Evolutionary conservation across 1,284 basidiomycete genomes (phyloP).

Genomic region (Sporisorium sorghi): DNA sequence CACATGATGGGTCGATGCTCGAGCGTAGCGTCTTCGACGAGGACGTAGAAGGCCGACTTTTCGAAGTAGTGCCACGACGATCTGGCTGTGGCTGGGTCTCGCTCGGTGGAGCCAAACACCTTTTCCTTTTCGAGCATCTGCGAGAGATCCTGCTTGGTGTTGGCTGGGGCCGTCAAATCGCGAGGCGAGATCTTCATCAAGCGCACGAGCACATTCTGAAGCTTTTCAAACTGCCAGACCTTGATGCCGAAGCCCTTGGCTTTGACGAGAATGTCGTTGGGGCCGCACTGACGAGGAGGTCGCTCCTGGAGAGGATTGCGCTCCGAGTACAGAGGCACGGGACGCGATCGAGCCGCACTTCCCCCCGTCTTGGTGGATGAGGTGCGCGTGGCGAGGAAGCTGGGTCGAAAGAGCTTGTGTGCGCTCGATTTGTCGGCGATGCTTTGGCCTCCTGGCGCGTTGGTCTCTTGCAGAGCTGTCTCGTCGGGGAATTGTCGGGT

Average conservation of each 20-base stretch:
- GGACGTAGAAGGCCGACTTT: slow-evolving; percentile 80
- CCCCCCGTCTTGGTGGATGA: slow-evolving; percentile 21
- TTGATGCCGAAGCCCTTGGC: slow-evolving; percentile 84
- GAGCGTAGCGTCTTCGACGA: slow-evolving; percentile 89
- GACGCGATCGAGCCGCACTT: slow-evolving; percentile 28
- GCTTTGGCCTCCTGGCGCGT: slow-evolving; percentile 1
- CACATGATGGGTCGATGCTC: slow-evolving; percentile 75
- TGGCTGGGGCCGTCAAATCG: slow-evolving; percentile 23
- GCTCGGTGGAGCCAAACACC: slow-evolving; percentile 86
- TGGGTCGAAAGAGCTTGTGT: slow-evolving; percentile 48
- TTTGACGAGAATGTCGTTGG: slow-evolving; percentile 77
- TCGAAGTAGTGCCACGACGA: slow-evolving; percentile 91
- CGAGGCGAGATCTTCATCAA: slow-evolving; percentile 42
- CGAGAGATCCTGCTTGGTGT: slow-evolving; percentile 67
- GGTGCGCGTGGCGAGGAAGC: slow-evolving; percentile 37
- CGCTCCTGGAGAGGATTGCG: slow-evolving; percentile 68
- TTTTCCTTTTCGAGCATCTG: slow-evolving; percentile 86
- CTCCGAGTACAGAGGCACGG: slow-evolving; percentile 63
- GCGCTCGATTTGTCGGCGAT: slow-evolving; percentile 15
- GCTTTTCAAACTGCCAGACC: slow-evolving; percentile 80
- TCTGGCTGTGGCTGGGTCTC: slow-evolving; percentile 87
- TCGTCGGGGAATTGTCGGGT: slow-evolving; percentile 49
- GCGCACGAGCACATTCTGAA: slow-evolving; percentile 44
- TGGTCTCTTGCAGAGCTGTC: slow-evolving; percentile 9
- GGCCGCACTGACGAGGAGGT: slow-evolving; percentile 62